phyloP scores from a whole-genome alignment of 306 rosid species.

The Cucurbita argyrosperma region DNA sequence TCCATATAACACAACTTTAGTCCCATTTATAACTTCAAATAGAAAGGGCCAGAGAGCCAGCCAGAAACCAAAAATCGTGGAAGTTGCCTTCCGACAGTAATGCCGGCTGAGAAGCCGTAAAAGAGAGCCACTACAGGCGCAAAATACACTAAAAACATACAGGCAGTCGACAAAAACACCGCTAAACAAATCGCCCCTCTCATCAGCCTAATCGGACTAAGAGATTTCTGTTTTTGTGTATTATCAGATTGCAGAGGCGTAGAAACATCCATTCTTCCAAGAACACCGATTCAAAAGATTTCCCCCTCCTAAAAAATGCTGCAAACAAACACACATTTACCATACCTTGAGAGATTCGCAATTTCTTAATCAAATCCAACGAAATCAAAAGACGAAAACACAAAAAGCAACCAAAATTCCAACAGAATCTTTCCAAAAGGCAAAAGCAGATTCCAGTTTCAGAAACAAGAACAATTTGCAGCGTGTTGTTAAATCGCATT shows the following conservation, averaged over 20 bases:
- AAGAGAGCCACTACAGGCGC: conserved; percentile 34
- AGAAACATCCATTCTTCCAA: conserved; percentile 49
- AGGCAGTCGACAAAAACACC: conserved; percentile 80
- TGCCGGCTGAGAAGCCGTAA: conserved; percentile 40
- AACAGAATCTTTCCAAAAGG: not conserved
- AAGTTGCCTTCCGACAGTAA: conserved; percentile 54
- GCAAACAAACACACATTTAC: conserved; percentile 14
- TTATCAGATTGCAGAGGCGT: conserved; percentile 25
- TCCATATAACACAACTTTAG: conserved; percentile 70
- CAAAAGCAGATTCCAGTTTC: not conserved
- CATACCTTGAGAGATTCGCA: not conserved
- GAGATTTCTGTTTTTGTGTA: conserved; percentile 41
- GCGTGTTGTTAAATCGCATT: not conserved
- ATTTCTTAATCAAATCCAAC: not conserved
- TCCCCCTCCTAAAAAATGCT: conserved; percentile 19
- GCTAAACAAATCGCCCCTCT: conserved; percentile 67
- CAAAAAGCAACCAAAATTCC: not conserved
- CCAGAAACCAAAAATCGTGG: conserved; percentile 61
- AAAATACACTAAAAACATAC: conserved; percentile 53
- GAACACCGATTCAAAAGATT: conserved; percentile 21
- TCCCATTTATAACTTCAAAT: conserved; percentile 68
- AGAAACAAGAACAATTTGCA: not conserved
- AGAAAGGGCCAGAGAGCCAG: conserved; percentile 76
- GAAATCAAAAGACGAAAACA: not conserved
- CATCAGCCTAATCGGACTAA: conserved; percentile 45